Evolutionary conservation across 2,329 filamentous ascomycete species (phyloP).

Genomic region (Paraconiothyrium brasiliense): DNA sequence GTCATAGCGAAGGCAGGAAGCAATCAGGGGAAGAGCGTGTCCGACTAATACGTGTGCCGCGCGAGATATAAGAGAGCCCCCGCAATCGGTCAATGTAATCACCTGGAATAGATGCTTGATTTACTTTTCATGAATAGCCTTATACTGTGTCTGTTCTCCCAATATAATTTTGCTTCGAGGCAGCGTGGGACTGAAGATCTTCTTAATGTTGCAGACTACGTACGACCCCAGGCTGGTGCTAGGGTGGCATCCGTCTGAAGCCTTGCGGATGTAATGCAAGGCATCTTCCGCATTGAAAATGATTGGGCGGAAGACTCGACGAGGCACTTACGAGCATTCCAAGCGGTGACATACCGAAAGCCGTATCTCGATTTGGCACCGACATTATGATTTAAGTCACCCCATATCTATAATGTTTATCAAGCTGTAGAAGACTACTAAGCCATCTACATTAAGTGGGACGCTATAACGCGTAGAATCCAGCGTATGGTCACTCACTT

Average conservation of each 20-base stretch:
- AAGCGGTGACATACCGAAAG: conserved; percentile 8
- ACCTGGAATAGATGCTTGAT: not conserved
- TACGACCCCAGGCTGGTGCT: not conserved
- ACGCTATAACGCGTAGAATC: not conserved
- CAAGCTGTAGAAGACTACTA: not conserved
- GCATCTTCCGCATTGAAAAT: not conserved
- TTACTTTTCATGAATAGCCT: not conserved
- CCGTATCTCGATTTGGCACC: not conserved
- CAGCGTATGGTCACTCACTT: not conserved
- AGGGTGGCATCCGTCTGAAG: not conserved
- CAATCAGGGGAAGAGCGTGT: not conserved
- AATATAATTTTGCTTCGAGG: not conserved
- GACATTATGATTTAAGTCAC: not conserved
- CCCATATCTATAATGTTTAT: not conserved
- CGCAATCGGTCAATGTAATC: not conserved
- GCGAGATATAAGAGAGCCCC: not conserved
- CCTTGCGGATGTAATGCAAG: not conserved
- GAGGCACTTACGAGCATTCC: not conserved
- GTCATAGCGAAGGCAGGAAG: not conserved
- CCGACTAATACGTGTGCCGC: not conserved
- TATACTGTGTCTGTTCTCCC: not conserved
- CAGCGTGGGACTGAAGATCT: not conserved
- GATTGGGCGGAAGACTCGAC: not conserved
- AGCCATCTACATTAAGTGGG: not conserved
- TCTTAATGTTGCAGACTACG: not conserved